Evolutionary conservation across 768 basidiomycete species (phyloP).

Genomic region (Coprinellus aureogranulatus): DNA sequence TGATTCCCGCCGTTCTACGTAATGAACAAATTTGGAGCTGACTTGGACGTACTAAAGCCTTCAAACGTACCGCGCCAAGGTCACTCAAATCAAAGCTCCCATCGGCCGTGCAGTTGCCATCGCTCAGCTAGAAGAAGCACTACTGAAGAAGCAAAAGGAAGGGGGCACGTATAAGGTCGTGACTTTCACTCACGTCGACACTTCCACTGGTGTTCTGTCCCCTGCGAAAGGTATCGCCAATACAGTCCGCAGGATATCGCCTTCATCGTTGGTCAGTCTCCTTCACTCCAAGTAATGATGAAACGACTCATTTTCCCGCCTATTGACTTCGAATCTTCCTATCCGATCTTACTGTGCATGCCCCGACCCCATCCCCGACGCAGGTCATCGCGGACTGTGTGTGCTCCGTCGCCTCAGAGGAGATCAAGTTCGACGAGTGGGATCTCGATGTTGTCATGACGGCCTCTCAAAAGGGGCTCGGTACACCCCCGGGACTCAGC

Average conservation of each 20-base stretch:
- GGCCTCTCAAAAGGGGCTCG: constrained; percentile 90
- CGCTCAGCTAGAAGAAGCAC: constrained; percentile 60
- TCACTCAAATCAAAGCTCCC: constrained; percentile 78
- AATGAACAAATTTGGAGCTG: background rate
- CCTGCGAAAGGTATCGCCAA: constrained; percentile 74
- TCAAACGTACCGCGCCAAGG: constrained; percentile 78
- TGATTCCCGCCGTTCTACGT: constrained; percentile 29
- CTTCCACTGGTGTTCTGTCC: constrained; percentile 86
- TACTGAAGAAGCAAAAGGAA: constrained; percentile 37
- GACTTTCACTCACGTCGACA: constrained; percentile 95
- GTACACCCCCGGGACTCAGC: constrained; percentile 89
- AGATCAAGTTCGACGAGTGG: constrained; percentile 94
- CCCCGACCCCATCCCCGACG: background rate
- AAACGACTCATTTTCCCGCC: no score
- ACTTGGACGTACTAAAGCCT: background rate
- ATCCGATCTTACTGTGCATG: no score
- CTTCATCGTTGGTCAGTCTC: constrained; percentile 69
- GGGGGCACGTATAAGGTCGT: constrained; percentile 83
- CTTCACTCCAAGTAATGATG: no score
- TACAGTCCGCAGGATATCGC: constrained; percentile 72
- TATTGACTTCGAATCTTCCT: no score
- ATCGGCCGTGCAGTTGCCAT: constrained; percentile 73
- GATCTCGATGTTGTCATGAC: constrained; percentile 83
- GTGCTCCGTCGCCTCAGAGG: constrained; percentile 93
- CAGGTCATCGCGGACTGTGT: constrained; percentile 88